A percentile compares a stretch with the other conserved stretches of the same genome.
Conservation (phyloP, 768 basidiomycete species). For the Collybia sordida region DNA sequence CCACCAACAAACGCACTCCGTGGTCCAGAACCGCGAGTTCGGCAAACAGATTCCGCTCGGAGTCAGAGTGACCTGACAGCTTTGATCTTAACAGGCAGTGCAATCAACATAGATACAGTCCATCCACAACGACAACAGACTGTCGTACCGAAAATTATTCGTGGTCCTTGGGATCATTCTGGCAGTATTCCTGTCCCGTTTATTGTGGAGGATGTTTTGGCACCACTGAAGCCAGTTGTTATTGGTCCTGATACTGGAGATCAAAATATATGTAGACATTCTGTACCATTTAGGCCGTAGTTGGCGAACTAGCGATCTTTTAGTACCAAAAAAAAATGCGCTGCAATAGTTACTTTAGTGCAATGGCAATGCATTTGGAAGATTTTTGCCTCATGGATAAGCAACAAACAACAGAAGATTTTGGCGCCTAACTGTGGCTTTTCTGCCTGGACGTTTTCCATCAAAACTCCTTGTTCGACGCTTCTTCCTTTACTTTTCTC, state of each 20-base stretch:
- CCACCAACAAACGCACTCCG: conserved; percentile 20
- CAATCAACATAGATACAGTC: background rate
- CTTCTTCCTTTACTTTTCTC: conserved; percentile 26
- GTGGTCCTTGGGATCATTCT: conserved; percentile 64
- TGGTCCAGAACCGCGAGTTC: no score
- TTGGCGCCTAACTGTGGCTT: conserved; percentile 1
- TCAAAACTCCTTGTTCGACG: conserved; percentile 19
- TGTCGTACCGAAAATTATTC: conserved; percentile 20
- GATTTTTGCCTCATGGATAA: conserved; percentile 22
- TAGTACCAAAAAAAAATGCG: background rate
- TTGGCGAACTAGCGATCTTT: no score
- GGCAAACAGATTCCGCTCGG: conserved; percentile 7
- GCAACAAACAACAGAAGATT: conserved; percentile 31
- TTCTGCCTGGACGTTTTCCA: conserved; percentile 11
- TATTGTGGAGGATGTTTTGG: conserved; percentile 47
- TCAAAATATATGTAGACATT: no score
- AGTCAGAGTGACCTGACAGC: conserved; percentile 12
- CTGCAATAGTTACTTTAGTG: conserved; percentile 2
- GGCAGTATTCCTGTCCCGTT: conserved; percentile 39
- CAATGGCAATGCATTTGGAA: background rate
- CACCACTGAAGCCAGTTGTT: conserved; percentile 46
- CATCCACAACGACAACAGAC: conserved; percentile 16
- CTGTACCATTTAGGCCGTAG: no score
- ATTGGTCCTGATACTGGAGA: conserved; percentile 9
- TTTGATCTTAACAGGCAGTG: conserved; percentile 5